These are phyloP conservation scores for Solanum sitiens DNA, from an alignment of 257 asterid species.

Conservation along the genomic window DNA sequence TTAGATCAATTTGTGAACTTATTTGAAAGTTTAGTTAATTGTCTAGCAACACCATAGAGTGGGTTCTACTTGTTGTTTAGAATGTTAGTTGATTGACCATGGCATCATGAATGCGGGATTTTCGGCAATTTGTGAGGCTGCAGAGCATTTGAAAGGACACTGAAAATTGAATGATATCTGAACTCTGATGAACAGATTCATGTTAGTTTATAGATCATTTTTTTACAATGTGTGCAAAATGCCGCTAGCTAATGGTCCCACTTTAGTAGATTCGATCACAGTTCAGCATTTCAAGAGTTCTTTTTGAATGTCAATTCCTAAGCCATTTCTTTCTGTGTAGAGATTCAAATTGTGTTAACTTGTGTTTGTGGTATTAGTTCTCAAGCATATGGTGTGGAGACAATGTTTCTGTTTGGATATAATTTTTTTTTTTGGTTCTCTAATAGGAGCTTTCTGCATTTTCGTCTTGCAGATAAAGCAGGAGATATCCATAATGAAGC, in stretches of 20 bases:
- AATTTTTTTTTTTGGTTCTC: background rate
- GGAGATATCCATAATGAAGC: conserved; percentile 97
- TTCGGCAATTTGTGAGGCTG: background rate
- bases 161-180: background rate
- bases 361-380: background rate
- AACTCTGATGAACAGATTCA: background rate
- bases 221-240: background rate
- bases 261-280: background rate
- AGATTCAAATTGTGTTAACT: background rate
- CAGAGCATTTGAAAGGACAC: background rate
- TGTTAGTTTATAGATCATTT: background rate
- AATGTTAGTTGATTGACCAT: background rate
- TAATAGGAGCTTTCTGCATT: conserved; percentile 6
- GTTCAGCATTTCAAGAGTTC: background rate
- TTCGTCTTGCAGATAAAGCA: conserved; percentile 70
- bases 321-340: background rate
- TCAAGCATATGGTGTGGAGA: background rate
- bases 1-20: background rate
- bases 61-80: background rate
- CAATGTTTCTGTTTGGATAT: background rate
- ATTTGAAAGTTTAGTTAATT: background rate
- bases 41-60: background rate
- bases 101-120: background rate
- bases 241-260: background rate
- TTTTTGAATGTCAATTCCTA: background rate